Evolutionary conservation across 805 yeast species (phyloP).

Genomic region (Yamadazyma insecticola): DNA sequence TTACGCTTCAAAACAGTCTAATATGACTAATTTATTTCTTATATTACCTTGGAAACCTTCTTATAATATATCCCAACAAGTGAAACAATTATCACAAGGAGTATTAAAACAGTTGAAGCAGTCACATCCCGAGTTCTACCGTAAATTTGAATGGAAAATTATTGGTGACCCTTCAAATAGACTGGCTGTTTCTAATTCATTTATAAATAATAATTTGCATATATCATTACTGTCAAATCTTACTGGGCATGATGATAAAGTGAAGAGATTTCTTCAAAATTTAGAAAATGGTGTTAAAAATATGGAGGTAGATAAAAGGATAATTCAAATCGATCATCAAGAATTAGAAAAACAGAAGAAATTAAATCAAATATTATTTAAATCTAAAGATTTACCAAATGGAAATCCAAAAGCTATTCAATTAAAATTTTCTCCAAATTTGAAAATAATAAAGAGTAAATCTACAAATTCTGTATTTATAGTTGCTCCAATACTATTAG

Average conservation of each 20-base stretch:
- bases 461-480: slow-evolving; percentile 3
- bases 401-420: slow-evolving; percentile 1
- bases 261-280: background rate
- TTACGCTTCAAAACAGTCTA: slow-evolving; percentile 4
- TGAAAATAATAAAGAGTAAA: slow-evolving; percentile 2
- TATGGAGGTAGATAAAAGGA: too few species aligned
- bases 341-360: too few species aligned
- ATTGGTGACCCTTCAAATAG: slow-evolving; percentile 1
- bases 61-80: background rate
- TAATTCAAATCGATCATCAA: too few species aligned
- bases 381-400: background rate
- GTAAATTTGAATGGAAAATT: slow-evolving; percentile 4
- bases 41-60: slow-evolving; percentile 8
- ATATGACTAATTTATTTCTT: slow-evolving; percentile 5
- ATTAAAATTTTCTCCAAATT: slow-evolving; percentile 3
- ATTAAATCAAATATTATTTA: too few species aligned
- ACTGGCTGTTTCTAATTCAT: too few species aligned
- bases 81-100: slow-evolving; percentile 1
- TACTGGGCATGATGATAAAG: background rate
- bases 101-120: slow-evolving; percentile 3
- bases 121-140: slow-evolving; percentile 5
- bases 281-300: background rate
- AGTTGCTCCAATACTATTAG: slow-evolving; percentile 1
- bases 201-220: too few species aligned
- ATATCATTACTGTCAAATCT: slow-evolving; percentile 2